These are phyloP conservation scores for Lodderomyces parapsilosis DNA, from an alignment of 1,139 yeast species.

Conservation along the genomic window DNA sequence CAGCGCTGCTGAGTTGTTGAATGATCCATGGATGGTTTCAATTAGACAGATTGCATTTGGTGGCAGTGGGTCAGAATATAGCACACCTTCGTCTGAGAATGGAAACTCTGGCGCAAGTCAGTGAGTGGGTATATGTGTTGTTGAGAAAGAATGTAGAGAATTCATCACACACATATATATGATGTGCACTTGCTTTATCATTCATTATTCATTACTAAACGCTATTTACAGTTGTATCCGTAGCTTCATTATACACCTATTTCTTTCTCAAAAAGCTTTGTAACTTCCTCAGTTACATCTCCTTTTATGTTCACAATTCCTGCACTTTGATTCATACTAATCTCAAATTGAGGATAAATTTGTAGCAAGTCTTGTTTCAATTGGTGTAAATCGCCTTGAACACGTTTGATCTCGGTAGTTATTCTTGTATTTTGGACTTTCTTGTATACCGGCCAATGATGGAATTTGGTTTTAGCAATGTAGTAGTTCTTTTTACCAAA, in stretches of 20 bases:
- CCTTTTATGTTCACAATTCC: constrained; percentile 58
- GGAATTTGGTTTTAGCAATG: constrained; percentile 53
- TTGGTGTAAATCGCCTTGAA: constrained; percentile 59
- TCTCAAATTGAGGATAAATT: constrained; percentile 39
- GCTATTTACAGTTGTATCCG: constrained; percentile 5
- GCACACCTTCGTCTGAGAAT: constrained; percentile 41
- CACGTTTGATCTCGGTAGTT: constrained; percentile 62
- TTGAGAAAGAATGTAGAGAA: too few relatives aligned
- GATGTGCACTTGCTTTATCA: too few relatives aligned
- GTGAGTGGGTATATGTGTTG: too few relatives aligned
- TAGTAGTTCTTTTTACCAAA: constrained; percentile 49
- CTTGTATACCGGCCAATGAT: constrained; percentile 70
- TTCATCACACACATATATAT: too few relatives aligned
- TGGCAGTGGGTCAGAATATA: constrained; percentile 16
- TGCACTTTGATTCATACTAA: constrained; percentile 39
- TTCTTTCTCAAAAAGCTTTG: constrained; percentile 28
- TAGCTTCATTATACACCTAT: constrained; percentile 8
- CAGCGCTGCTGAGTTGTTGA: constrained; percentile 78
- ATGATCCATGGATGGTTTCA: constrained; percentile 87
- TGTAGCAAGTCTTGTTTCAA: constrained; percentile 59
- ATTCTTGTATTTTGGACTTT: constrained; percentile 54
- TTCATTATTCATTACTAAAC: background rate
- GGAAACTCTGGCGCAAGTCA: constrained; percentile 5
- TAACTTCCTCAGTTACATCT: constrained; percentile 47
- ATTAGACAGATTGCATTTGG: constrained; percentile 73